Evolutionary conservation across 1,284 basidiomycete species (phyloP).

Genomic region (Sutorius eximius): DNA sequence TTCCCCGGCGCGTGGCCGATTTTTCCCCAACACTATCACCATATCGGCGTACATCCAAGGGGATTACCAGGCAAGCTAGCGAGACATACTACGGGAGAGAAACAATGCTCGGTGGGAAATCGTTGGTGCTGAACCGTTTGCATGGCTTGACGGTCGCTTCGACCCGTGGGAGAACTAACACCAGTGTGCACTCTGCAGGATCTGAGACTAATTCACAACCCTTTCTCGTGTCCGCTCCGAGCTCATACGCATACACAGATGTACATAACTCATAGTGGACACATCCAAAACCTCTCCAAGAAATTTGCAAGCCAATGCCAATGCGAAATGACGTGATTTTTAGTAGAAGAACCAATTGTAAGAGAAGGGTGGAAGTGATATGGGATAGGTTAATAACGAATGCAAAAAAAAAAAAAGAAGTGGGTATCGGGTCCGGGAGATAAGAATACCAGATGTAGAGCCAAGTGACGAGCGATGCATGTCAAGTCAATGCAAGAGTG

Average conservation of each 20-base stretch:
- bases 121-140: no score
- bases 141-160: no score
- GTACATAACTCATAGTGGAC: neutral
- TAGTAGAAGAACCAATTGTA: neutral
- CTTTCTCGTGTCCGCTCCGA: neutral
- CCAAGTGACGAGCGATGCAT: neutral
- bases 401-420: conserved; percentile 3
- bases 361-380: neutral
- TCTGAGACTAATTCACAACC: neutral
- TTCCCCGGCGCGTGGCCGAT: neutral
- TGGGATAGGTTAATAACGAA: neutral
- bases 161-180: no score
- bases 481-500: neutral
- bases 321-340: conserved; percentile 2
- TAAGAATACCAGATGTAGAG: conserved; percentile 6
- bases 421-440: conserved; percentile 24
- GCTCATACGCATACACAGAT: neutral
- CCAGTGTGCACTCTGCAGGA: neutral
- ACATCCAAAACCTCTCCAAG: neutral
- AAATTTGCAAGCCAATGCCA: conserved; percentile 8
- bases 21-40: no score
- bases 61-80: no score
- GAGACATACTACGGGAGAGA: no score
- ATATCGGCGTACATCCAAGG: no score
- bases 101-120: no score